Conservation (phyloP, 2,329 filamentous ascomycete species). For the Calonectria pseudoreteaudii region DNA sequence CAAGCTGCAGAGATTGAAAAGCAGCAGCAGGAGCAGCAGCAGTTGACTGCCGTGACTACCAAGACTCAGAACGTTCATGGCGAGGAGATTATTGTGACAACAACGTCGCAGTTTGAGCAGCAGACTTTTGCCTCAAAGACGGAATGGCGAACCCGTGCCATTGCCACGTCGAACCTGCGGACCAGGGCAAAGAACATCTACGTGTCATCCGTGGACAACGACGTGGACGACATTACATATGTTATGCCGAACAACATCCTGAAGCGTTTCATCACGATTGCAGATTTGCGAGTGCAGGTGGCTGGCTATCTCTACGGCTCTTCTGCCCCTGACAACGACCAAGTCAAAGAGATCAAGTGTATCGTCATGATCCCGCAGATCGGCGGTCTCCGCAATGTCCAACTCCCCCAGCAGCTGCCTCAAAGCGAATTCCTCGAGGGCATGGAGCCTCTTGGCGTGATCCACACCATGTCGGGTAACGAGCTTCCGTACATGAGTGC, state of each 20-base stretch:
- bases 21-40: constrained; percentile 96
- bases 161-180: constrained; percentile 94
- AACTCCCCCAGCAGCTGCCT: constrained; percentile 89
- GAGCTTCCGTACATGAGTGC: constrained; percentile 98
- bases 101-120: constrained; percentile 97
- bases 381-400: constrained; percentile 90
- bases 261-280: constrained; percentile 97
- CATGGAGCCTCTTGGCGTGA: constrained; percentile 92
- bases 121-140: constrained; percentile 99
- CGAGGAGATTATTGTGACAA: constrained; percentile 98
- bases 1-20: constrained; percentile 99
- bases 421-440: constrained; percentile 90
- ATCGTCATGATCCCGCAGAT: constrained; percentile 99
- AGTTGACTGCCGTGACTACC: constrained; percentile 96
- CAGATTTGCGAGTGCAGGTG: constrained; percentile 95
- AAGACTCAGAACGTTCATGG: constrained; percentile 98
- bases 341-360: constrained; percentile 96
- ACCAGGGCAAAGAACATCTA: constrained; percentile 98
- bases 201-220: constrained; percentile 94
- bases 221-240: constrained; percentile 92
- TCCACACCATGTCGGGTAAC: constrained; percentile 95
- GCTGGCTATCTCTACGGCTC: constrained; percentile 95
- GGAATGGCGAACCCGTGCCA: constrained; percentile 96
- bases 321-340: constrained; percentile 92
- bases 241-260: constrained; percentile 99